Evolutionary conservation across 1,139 yeast genomes (phyloP).

Genomic region (Zygoascus meyerae): DNA sequence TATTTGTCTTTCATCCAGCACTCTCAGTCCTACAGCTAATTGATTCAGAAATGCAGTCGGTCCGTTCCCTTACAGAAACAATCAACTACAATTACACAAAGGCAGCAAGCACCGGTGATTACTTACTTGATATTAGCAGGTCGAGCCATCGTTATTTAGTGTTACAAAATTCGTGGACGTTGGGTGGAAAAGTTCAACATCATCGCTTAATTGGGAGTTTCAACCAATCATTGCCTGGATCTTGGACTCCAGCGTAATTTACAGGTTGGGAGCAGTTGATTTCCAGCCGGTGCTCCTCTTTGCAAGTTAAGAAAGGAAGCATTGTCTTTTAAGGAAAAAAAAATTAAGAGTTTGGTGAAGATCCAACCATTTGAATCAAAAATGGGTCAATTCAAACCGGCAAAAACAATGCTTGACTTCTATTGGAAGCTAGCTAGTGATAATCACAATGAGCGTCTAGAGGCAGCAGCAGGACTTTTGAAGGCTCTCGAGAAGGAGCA

Average conservation of each 20-base stretch:
- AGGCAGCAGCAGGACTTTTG: slow-evolving; percentile 64
- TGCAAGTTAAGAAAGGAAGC: too few species aligned
- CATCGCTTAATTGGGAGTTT: neutral
- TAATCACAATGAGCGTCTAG: slow-evolving; percentile 61
- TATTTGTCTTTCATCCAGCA: neutral
- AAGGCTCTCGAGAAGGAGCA: slow-evolving; percentile 46
- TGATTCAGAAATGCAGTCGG: too few species aligned
- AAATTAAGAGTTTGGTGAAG: too few species aligned
- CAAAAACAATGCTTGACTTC: slow-evolving; percentile 42
- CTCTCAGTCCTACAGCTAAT: slow-evolving; percentile 16
- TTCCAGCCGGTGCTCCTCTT: too few species aligned
- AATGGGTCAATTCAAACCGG: neutral
- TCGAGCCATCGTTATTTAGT: slow-evolving; percentile 17
- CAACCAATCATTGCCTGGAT: slow-evolving; percentile 5
- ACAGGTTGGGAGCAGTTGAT: slow-evolving; percentile 4
- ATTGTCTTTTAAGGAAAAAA: too few species aligned
- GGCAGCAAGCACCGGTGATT: too few species aligned
- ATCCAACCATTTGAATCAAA: too few species aligned
- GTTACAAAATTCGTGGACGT: neutral
- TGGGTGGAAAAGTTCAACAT: slow-evolving; percentile 3
- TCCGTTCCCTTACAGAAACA: too few species aligned
- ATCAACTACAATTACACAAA: too few species aligned
- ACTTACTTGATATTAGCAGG: slow-evolving; percentile 33
- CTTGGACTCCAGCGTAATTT: slow-evolving; percentile 3
- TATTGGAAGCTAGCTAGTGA: slow-evolving; percentile 79